Evolutionary conservation across 495 filamentous ascomycete species (phyloP).

Genomic region (Penicillium steckii): DNA sequence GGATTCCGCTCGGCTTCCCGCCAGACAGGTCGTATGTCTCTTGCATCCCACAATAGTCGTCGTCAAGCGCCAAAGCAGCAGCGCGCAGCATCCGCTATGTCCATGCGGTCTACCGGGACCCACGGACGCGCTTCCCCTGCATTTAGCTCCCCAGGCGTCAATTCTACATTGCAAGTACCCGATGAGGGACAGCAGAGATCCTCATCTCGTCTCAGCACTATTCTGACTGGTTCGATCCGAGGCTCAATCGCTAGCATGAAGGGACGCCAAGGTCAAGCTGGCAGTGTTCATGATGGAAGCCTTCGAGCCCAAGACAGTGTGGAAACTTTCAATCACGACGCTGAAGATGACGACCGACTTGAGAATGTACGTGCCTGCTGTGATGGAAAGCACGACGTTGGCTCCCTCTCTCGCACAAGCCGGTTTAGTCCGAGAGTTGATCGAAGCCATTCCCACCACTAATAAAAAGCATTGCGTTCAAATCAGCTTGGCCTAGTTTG

Average conservation of each 20-base stretch:
- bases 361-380: slow-evolving; percentile 98
- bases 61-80: slow-evolving; percentile 54
- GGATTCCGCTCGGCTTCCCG: slow-evolving; percentile 55
- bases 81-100: slow-evolving; percentile 46
- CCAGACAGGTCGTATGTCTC: slow-evolving; percentile 59
- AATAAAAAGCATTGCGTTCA: slow-evolving; percentile 5
- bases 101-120: slow-evolving; percentile 43
- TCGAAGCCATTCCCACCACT: slow-evolving; percentile 26
- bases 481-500: slow-evolving; percentile 27
- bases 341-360: slow-evolving; percentile 72
- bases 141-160: slow-evolving; percentile 41
- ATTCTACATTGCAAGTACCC: slow-evolving; percentile 40
- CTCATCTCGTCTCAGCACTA: slow-evolving; percentile 42
- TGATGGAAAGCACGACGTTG: slow-evolving; percentile 72
- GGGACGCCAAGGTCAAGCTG: slow-evolving; percentile 35
- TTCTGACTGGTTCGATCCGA: slow-evolving; percentile 45
- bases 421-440: slow-evolving; percentile 43
- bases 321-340: slow-evolving; percentile 74
- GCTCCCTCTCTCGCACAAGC: slow-evolving; percentile 47
- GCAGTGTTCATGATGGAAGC: slow-evolving; percentile 66
- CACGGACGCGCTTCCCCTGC: slow-evolving; percentile 43
- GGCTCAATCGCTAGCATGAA: slow-evolving; percentile 44
- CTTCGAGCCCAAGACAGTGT: slow-evolving; percentile 68
- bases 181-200: slow-evolving; percentile 38
- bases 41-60: slow-evolving; percentile 82